Conservation (phyloP, 2,329 filamentous ascomycete genomes). For the Curvularia verruculosa region DNA sequence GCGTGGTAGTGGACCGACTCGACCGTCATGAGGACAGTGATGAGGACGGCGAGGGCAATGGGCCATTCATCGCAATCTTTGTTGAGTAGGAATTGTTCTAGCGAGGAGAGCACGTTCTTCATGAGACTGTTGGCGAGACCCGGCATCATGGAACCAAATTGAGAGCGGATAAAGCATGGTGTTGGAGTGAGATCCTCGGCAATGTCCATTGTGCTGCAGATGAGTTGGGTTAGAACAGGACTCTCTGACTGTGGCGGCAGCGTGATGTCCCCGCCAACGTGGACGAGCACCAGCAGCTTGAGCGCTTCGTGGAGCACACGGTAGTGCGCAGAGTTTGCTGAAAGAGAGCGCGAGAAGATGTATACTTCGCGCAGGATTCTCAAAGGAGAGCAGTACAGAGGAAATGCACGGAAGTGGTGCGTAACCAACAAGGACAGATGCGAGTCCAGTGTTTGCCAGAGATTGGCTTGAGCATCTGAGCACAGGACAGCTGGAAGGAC, state of each 20-base stretch:
- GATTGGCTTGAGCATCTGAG: constrained; percentile 19
- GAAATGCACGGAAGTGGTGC: constrained; percentile 45
- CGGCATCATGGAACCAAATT: constrained; percentile 47
- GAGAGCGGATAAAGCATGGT: constrained; percentile 50
- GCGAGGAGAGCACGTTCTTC: constrained; percentile 38
- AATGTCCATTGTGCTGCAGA: constrained; percentile 26
- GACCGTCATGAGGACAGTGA: constrained; percentile 46
- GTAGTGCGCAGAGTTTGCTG: constrained; percentile 20
- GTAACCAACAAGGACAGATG: constrained; percentile 44
- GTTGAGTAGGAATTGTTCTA: constrained; percentile 42
- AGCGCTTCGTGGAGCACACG: constrained; percentile 42
- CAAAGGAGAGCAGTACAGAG: constrained; percentile 42
- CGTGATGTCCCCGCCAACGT: constrained; percentile 48
- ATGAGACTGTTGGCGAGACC: constrained; percentile 40
- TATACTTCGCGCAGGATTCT: constrained; percentile 45
- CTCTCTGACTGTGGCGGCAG: constrained; percentile 29
- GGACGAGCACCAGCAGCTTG: constrained; percentile 49
- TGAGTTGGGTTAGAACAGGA: constrained; percentile 24
- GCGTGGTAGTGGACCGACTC: constrained; percentile 50
- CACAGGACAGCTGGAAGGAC: constrained; percentile 47
- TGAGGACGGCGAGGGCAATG: constrained; percentile 40
- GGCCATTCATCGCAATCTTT: constrained; percentile 43
- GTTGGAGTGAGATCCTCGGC: constrained; percentile 28
- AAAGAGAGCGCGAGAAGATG: constrained; percentile 36
- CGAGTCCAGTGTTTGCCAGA: constrained; percentile 34